Evolutionary conservation across 139 green algal species (phyloP), one percentile per base, ranked within the genome.

Genomic region (Chlorella sp.): DNA sequence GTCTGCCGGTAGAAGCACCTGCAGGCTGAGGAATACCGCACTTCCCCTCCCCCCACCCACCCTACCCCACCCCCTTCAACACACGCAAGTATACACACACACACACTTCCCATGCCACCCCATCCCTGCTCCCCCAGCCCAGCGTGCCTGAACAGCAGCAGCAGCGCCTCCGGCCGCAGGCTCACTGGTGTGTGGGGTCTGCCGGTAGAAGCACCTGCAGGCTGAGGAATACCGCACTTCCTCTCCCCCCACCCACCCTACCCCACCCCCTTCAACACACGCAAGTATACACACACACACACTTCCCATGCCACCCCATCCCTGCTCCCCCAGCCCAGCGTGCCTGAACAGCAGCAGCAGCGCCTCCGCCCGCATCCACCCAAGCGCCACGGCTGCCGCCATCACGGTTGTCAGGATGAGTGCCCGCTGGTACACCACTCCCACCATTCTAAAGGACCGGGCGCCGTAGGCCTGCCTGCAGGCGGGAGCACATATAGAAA

Each of bases 391-490:
- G 91, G 75, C 16, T 91, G 83, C 26, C 37, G 91, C 92, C 1
- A 92, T 89, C 3, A 90, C 69, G 69, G 88, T 92, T 53, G 92
- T 95, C 28, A 97, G 89, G 19, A 96, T 73, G 84, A 97, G 84
- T 0, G 94, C 94, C 1, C 95, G 90, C 93, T 97, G 95, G 66
- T 97, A 89, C 22, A 96, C 88, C 24, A 95, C 64, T 3, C 96
- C 96, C 64, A 98, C 81, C n/a, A 90, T 83, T 15, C 34, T n/a
- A 91, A 96, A 97, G 75, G 94, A 92, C 0, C 91, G 82, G 0
- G 96, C 96, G 24, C 96, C 96, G 87, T 92, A 97, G 0, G 93
- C 95, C 90, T 98, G 95, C 9, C 39, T 81, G 75, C 71, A 32
- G 30, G 32, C 1, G 5, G 71, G 48, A 9, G 48, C 48, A 9